These are phyloP conservation scores for Prosopis cineraria DNA, from an alignment of 306 rosid species.

Conservation along the genomic window DNA sequence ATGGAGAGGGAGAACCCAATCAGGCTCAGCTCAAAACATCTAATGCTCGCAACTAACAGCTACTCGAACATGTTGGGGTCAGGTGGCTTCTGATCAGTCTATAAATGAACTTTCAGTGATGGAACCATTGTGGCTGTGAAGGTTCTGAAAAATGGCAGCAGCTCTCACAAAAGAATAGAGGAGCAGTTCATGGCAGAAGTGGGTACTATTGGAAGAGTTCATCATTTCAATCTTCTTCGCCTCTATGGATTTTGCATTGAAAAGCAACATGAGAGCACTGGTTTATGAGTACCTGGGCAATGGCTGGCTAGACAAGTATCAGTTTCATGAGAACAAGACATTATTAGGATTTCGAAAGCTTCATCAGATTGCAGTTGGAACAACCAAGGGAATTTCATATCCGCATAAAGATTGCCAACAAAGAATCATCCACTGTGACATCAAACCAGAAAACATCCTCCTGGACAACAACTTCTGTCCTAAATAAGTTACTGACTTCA, in stretches of 20 bases:
- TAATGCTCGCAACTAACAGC: constrained; percentile 43
- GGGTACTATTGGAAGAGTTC: constrained; percentile 21
- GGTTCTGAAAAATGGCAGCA: constrained; percentile 39
- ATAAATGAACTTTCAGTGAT: constrained; percentile 41
- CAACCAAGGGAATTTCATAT: neutral
- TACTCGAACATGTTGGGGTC: neutral
- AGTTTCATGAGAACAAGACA: neutral
- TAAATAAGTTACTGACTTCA: neutral
- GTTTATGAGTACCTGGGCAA: constrained; percentile 49
- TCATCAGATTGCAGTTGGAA: neutral
- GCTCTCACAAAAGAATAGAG: constrained; percentile 40
- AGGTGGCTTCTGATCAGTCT: constrained; percentile 54
- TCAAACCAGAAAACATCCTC: neutral
- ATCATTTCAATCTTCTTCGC: neutral
- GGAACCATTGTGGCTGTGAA: constrained; percentile 51
- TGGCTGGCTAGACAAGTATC: constrained; percentile 47
- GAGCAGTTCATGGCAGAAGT: constrained; percentile 49
- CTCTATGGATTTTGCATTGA: constrained; percentile 54
- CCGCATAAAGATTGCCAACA: neutral
- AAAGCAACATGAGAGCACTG: constrained; percentile 41
- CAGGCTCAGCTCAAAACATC: constrained; percentile 34
- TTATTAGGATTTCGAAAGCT: neutral
- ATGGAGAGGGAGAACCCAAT: constrained; percentile 53
- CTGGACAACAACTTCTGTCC: neutral
- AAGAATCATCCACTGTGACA: neutral